A percentile compares a stretch with the other conserved stretches of the same genome.
phyloP scores from a whole-genome alignment of 139 green algal genomes.

The Chlamydomonas sphaeroides region DNA sequence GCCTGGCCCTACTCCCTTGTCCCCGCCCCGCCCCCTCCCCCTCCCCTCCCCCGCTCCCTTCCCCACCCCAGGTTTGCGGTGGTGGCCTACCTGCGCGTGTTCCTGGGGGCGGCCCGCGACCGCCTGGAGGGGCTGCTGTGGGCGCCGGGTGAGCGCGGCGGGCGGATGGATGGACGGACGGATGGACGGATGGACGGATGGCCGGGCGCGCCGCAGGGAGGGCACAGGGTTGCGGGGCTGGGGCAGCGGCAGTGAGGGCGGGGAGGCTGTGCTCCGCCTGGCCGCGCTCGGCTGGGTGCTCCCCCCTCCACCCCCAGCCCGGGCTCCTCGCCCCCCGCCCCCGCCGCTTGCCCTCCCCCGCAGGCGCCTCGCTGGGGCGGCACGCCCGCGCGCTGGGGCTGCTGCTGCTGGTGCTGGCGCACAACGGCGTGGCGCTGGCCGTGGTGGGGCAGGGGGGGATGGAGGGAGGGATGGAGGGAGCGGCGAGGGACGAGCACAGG shows the following conservation, averaged over 20 bases:
- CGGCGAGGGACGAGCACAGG: too few species aligned
- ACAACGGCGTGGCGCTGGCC: slow-evolving; percentile 6
- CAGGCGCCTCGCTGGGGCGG: background rate
- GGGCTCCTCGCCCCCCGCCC: too few species aligned
- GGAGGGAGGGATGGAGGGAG: background rate
- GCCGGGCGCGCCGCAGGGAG: too few species aligned
- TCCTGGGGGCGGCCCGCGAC: slow-evolving; percentile 59
- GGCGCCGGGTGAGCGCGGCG: slow-evolving; percentile 8
- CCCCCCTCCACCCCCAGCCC: too few species aligned
- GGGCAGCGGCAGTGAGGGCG: too few species aligned
- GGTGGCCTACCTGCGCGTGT: slow-evolving; percentile 52
- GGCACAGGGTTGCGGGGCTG: too few species aligned
- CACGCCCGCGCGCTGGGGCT: slow-evolving; percentile 50
- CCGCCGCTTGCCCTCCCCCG: too few species aligned
- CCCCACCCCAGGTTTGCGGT: slow-evolving; percentile 50
- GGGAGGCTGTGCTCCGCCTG: too few species aligned
- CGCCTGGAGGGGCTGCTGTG: slow-evolving; percentile 49
- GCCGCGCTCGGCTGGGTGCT: too few species aligned
- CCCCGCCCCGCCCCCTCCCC: background rate
- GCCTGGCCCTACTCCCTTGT: background rate
- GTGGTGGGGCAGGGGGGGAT: background rate
- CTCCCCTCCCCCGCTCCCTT: too few species aligned
- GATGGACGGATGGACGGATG: too few species aligned
- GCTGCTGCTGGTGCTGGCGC: slow-evolving; percentile 56
- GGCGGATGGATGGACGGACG: too few species aligned